Evolutionary conservation across 305 asterid species (phyloP).

Genomic region (Lippia alba): DNA sequence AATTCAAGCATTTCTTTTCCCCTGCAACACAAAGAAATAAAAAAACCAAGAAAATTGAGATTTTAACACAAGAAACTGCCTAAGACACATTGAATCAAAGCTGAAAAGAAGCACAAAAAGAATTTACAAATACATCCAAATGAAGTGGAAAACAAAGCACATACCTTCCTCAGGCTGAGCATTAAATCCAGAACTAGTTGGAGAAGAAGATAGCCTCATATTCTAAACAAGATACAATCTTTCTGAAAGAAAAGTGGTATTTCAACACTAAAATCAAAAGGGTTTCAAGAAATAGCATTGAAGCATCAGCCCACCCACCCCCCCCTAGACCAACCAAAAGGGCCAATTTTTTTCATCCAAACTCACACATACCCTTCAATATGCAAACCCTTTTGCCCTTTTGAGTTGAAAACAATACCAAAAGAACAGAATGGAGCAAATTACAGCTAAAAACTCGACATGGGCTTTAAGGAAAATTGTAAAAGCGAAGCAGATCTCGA

Average conservation of each 20-base stretch:
- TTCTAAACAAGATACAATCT: slow-evolving; percentile 43
- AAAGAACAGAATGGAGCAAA: slow-evolving; percentile 31
- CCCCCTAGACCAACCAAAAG: slow-evolving; percentile 47
- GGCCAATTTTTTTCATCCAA: slow-evolving; percentile 50
- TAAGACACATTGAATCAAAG: slow-evolving; percentile 22
- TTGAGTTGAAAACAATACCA: slow-evolving; percentile 21
- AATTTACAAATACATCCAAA: not conserved
- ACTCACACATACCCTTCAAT: slow-evolving; percentile 51
- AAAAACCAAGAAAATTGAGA: not conserved
- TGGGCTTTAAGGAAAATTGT: slow-evolving; percentile 36
- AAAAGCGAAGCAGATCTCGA: slow-evolving; percentile 65
- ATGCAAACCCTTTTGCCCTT: slow-evolving; percentile 22
- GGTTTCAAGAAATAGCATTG: slow-evolving; percentile 30
- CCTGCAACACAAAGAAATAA: slow-evolving; percentile 46
- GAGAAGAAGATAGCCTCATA: slow-evolving; percentile 74
- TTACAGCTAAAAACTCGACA: slow-evolving; percentile 30
- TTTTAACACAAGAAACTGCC: slow-evolving; percentile 10
- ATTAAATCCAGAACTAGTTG: slow-evolving; percentile 60
- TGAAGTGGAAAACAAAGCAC: slow-evolving; percentile 2
- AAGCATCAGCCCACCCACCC: slow-evolving; percentile 41
- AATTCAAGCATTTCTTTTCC: slow-evolving; percentile 95
- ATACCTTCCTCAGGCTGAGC: slow-evolving; percentile 82
- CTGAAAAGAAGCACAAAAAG: slow-evolving; percentile 13
- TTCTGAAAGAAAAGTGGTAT: slow-evolving; percentile 30
- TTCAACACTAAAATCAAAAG: slow-evolving; percentile 37